Evolutionary conservation across 148 eudicot genomes (phyloP).

Genomic region (Silene latifolia): DNA sequence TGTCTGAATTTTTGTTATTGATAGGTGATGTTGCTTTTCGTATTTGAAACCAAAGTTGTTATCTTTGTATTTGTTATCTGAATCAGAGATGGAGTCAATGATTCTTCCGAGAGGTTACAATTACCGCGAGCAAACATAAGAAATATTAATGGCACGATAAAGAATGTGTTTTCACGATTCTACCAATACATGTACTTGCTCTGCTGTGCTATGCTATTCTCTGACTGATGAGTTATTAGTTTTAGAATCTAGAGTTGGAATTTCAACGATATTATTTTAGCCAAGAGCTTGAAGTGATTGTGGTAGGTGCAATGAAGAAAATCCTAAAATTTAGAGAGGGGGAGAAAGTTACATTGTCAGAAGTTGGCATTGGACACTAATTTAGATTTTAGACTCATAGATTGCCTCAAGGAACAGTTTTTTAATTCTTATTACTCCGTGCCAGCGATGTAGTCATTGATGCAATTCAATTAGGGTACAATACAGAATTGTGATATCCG

Average conservation of each 20-base stretch:
- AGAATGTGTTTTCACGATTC: no score
- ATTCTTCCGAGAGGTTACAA: no score
- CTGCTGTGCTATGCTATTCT: no score
- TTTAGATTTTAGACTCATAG: background rate
- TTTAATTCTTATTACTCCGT: background rate
- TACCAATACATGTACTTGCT: no score
- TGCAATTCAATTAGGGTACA: background rate
- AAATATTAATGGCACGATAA: no score
- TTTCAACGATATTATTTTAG: background rate
- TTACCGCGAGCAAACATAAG: no score
- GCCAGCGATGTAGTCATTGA: background rate
- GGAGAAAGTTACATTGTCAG: background rate
- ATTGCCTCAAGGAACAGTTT: background rate
- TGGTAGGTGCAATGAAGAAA: background rate
- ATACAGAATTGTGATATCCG: no score
- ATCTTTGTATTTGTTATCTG: no score
- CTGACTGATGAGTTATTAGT: background rate
- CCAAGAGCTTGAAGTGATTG: no score
- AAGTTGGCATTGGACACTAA: background rate
- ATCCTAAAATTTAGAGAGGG: background rate
- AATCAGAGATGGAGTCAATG: no score
- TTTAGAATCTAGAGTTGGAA: background rate
- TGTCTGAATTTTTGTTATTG: background rate
- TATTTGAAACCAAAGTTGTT: no score
- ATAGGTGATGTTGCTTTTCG: background rate